These are phyloP conservation scores for Lippia alba DNA, from an alignment of 305 asterid genomes.

Conservation along the genomic window DNA sequence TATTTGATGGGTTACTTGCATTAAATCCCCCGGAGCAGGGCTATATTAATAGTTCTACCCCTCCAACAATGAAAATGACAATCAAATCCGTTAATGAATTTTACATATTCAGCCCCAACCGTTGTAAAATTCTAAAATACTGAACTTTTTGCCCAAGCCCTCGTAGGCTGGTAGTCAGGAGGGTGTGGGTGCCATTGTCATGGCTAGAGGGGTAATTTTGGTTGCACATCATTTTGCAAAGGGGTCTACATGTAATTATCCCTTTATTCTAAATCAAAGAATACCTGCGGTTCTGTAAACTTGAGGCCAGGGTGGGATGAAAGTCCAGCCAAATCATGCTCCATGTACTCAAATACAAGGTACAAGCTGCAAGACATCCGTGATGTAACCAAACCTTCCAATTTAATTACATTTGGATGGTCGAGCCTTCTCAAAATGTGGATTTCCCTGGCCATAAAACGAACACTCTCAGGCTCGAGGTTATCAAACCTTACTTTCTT, in stretches of 20 bases:
- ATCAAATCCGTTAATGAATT: too few species aligned
- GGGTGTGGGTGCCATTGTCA: too few species aligned
- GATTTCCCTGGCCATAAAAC: slow-evolving; percentile 95
- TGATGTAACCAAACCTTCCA: slow-evolving; percentile 93
- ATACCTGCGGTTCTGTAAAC: slow-evolving; percentile 89
- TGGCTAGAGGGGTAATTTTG: too few species aligned
- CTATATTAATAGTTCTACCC: too few species aligned
- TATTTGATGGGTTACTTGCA: not conserved
- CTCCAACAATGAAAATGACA: too few species aligned
- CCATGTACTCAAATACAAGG: slow-evolving; percentile 95
- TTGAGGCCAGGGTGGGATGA: slow-evolving; percentile 85
- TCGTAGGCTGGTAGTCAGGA: too few species aligned
- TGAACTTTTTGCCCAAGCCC: too few species aligned
- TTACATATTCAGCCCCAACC: too few species aligned
- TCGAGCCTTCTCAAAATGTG: slow-evolving; percentile 83
- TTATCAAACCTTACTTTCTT: slow-evolving; percentile 95
- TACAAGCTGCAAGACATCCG: slow-evolving; percentile 94
- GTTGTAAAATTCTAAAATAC: too few species aligned
- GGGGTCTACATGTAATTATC: not conserved
- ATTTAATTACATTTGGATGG: slow-evolving; percentile 87
- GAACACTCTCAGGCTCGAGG: slow-evolving; percentile 91
- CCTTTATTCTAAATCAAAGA: not conserved
- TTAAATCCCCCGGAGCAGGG: too few species aligned
- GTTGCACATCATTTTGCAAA: too few species aligned
- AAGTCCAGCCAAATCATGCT: slow-evolving; percentile 95